Conservation (phyloP, 441 rosid genomes). For the Brassica hybrid region DNA sequence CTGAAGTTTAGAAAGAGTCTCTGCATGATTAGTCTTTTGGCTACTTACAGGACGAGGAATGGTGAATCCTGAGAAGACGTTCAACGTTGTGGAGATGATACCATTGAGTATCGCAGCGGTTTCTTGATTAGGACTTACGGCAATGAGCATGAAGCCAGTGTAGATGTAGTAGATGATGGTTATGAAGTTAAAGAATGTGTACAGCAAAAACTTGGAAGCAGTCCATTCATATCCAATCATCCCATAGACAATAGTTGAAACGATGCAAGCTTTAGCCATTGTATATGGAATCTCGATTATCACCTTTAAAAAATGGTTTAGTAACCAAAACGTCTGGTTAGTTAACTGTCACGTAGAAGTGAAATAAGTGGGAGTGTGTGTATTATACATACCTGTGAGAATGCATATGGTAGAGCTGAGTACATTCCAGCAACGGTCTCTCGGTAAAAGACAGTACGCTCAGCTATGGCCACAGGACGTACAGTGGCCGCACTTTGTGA, state of each 20-base stretch:
- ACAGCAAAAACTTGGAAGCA: slow-evolving; percentile 48
- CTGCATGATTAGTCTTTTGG: background rate
- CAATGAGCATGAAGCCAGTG: slow-evolving; percentile 60
- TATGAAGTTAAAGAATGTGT: slow-evolving; percentile 54
- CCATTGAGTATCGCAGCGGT: slow-evolving; percentile 56
- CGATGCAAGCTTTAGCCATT: slow-evolving; percentile 42
- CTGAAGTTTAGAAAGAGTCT: background rate
- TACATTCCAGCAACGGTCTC: slow-evolving; percentile 85
- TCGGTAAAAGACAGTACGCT: slow-evolving; percentile 70
- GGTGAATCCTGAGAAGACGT: slow-evolving; percentile 59
- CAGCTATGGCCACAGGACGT: slow-evolving; percentile 64
- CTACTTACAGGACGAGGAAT: slow-evolving; percentile 58
- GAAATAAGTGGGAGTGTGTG: background rate
- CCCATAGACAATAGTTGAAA: slow-evolving; percentile 48
- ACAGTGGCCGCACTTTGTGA: slow-evolving; percentile 47
- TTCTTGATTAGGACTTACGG: slow-evolving; percentile 64
- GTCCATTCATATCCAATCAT: slow-evolving; percentile 67
- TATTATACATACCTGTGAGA: slow-evolving; percentile 48
- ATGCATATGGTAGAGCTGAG: slow-evolving; percentile 71
- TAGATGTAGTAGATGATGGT: slow-evolving; percentile 57
- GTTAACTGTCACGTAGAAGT: background rate
- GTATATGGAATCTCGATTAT: slow-evolving; percentile 45
- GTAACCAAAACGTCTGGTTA: background rate
- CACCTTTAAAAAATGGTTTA: slow-evolving; percentile 13
- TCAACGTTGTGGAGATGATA: slow-evolving; percentile 51